Percentiles rank a stretch among this genome's conserved stretches.
Conservation (phyloP, 2,329 filamentous ascomycete genomes). For the Coniella lustricola region DNA sequence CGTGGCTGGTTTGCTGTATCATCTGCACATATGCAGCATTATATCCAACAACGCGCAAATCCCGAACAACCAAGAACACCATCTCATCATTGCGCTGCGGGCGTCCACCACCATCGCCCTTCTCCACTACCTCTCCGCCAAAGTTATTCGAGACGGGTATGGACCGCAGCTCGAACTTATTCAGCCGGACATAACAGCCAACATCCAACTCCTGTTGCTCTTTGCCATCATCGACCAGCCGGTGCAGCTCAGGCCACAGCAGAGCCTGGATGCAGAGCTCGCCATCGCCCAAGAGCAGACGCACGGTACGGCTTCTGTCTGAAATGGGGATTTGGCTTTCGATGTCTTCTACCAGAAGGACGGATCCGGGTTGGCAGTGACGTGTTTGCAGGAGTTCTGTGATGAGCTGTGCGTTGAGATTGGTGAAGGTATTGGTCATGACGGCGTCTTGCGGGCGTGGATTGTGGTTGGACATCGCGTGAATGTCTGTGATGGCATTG, state of each 20-base stretch:
- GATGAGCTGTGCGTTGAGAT: constrained; percentile 31
- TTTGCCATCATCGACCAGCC: constrained; percentile 39
- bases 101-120: background rate
- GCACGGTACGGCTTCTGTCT: constrained; percentile 35
- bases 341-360: constrained; percentile 38
- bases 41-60: constrained; percentile 41
- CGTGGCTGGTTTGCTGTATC: constrained; percentile 4
- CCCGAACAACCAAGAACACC: constrained; percentile 39
- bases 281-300: constrained; percentile 46
- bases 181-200: constrained; percentile 43
- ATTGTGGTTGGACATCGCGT: constrained; percentile 6
- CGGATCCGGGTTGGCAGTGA: constrained; percentile 38
- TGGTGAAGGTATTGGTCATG: constrained; percentile 21
- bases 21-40: constrained; percentile 33
- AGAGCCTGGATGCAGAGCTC: constrained; percentile 48
- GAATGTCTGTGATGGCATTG: background rate
- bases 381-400: constrained; percentile 41
- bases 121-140: background rate
- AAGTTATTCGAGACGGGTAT: background rate
- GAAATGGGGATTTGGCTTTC: constrained; percentile 14
- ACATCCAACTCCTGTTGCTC: constrained; percentile 30
- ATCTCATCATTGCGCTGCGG: constrained; percentile 21
- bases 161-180: constrained; percentile 31
- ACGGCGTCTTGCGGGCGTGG: constrained; percentile 11
- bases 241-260: constrained; percentile 38